Base-by-base conservation (phyloP, 2,329 filamentous ascomycete species). In the Grosmannia clavigera region DNA sequence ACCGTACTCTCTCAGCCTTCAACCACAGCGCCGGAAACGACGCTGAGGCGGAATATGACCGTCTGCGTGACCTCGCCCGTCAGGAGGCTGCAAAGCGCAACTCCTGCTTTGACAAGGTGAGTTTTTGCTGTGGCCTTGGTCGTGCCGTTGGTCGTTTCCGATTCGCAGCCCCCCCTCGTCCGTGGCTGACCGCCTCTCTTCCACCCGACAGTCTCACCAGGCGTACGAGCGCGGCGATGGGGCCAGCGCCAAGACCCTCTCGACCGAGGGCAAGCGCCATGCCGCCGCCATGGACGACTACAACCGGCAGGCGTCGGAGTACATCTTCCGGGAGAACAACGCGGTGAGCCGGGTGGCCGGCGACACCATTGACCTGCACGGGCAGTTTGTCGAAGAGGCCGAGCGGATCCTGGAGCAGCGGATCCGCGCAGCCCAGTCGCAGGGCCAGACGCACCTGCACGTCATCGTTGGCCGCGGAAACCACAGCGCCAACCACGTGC, bases 391-490 rank as follows among this genome's bases (percentile, higher is more conserved):
- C 61, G 90, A 96, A 71, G 94, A 97, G 76, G 94, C 94, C 5
- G 91, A 96, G 76, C 83, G 90, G 64, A 94, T 96, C 61, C 77
- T 97, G 27, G 89, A 92, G 75, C 80, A 89, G 73, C 81, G 94
- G 65, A 95, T 99, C 69, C 82, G 83, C 65, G 85, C 88, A 66
- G 91, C 91, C 61, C 83, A 84, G 70, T 72, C 80, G 58, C 80
- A 83, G 43, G 89, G 89, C 0, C 87, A 95, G 75, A 83, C 78
- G 25, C 90, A 96, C 74, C 76, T 99, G 60, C 91, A 96, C 74
- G 92, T 95, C 50, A 96, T 99, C 68, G 92, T 97, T 35, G 94
- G 94, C 68, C 95, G 92, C 74, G 94, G 94, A 3, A 94, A 95
- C 71, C 94, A 99, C 75, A 90, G 85, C 57, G 77, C 75, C 11